Conservation (phyloP, 2,329 filamentous ascomycete genomes). For the Ambrosiella beaveri region DNA sequence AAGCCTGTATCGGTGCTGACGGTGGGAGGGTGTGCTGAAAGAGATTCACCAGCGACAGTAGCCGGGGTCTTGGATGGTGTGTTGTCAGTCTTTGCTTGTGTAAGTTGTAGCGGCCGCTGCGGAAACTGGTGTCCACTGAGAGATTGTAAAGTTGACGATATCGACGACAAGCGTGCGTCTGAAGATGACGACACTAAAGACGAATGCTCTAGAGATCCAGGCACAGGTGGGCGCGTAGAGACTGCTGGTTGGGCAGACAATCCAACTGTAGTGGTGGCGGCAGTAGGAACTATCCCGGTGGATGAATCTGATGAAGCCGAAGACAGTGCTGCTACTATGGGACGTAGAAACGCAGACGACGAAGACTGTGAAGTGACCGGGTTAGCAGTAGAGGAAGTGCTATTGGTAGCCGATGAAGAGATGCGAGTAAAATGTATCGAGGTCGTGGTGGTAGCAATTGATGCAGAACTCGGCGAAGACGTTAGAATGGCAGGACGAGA, state of each 20-base stretch:
- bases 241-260: constrained; percentile 8
- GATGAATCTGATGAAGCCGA: background rate
- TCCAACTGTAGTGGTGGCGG: constrained; percentile 9
- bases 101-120: too few relatives aligned
- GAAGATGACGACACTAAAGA: background rate
- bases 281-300: constrained; percentile 2
- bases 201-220: background rate
- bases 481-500: background rate
- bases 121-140: background rate
- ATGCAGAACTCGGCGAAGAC: background rate
- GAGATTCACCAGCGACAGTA: background rate
- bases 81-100: background rate
- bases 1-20: background rate
- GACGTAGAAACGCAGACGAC: background rate
- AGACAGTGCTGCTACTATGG: background rate
- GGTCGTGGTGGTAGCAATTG: background rate
- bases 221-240: background rate
- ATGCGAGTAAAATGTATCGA: background rate
- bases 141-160: constrained; percentile 7
- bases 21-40: background rate
- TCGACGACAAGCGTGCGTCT: constrained; percentile 2
- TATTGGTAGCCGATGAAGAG: too few relatives aligned
- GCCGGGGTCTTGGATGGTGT: background rate
- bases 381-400: background rate
- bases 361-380: background rate